phyloP scores from a whole-genome alignment of 495 filamentous ascomycete genomes.

The Neurospora sp. region DNA sequence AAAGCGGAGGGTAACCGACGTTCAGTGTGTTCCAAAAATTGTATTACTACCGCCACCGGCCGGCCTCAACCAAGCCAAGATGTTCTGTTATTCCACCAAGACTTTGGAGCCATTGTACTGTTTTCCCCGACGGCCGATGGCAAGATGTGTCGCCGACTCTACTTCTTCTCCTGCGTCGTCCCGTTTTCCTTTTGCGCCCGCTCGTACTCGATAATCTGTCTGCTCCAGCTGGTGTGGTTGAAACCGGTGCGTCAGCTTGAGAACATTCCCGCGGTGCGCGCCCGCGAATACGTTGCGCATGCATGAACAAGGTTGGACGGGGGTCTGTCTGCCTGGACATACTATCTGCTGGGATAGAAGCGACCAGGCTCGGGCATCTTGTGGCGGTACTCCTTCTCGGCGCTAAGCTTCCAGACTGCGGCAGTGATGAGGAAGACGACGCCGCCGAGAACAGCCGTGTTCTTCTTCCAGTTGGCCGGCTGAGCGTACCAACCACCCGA shows the following conservation, averaged over 20 bases:
- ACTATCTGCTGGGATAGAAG: slow-evolving; percentile 97
- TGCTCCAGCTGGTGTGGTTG: slow-evolving; percentile 62
- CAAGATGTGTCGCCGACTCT: neutral
- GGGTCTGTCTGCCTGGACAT: slow-evolving; percentile 29
- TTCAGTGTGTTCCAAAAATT: neutral
- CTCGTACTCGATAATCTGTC: slow-evolving; percentile 84
- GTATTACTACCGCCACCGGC: neutral
- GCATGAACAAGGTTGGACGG: neutral
- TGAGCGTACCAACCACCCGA: slow-evolving; percentile 95
- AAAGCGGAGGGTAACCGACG: neutral
- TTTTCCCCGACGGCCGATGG: neutral
- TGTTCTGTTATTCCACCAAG: neutral
- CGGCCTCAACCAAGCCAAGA: neutral
- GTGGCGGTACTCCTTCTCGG: slow-evolving; percentile 66
- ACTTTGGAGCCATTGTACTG: neutral
- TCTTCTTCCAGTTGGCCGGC: slow-evolving; percentile 86
- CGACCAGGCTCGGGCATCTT: slow-evolving; percentile 78
- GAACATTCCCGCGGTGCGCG: neutral
- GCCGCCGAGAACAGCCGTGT: slow-evolving; percentile 74
- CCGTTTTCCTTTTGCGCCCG: slow-evolving; percentile 46
- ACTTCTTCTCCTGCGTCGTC: slow-evolving; percentile 6
- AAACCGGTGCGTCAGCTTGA: neutral
- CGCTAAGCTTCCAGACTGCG: slow-evolving; percentile 68
- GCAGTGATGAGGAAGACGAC: slow-evolving; percentile 67
- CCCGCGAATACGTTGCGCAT: neutral